Base-by-base conservation (phyloP, 1,284 basidiomycete species). In the Kwoniella shivajii region DNA sequence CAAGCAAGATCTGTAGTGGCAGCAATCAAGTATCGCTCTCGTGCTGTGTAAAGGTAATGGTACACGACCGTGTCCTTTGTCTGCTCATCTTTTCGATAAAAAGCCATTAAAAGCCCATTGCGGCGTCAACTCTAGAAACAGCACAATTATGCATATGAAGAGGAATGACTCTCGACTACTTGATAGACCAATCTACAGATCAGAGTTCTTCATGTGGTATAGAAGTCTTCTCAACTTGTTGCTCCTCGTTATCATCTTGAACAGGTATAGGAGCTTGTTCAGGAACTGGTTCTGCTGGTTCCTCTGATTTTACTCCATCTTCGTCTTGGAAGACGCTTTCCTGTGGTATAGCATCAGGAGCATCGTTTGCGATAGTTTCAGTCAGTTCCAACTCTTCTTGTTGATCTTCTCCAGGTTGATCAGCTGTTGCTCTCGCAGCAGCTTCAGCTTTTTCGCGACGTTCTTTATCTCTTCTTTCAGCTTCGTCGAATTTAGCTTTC, bases 401-500 rank as follows among this genome's bases (percentile, higher is more conserved):
- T 1, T 36, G 47, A 14, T 46, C 29, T 33, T 48, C 7, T 56
- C 53, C 56, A 56, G 39, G 31, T 56, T 54, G 6, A 36, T 44
- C 24, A 42, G 47, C 13, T 30, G 4, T 39, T 34, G 38, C 46
- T 27, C 29, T 45, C 22, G 59, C 54, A 3, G 37, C 52, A 42
- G 66, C 68, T 10, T 54, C 64, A 11, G 65, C 51, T 45, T 67
- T 67, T 30, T 67, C 74, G 14, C 71, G 63, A 13, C 74, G 60
- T 9, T 63, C 54, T 13, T 52, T 51, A 49, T 76, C 73, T 3
- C 71, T 67, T 24, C 68, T 65, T 53, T 77, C 73, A 9, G 67
- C 69, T 58, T 75, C 71, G 49, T 67, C 71, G 60, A 71, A 64
- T 57, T 74, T 74, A 11, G 67, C 69, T 49, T 67, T 60, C 14